These are phyloP conservation scores for Oemleria cerasiformis DNA, from an alignment of 306 rosid species.

Conservation along the genomic window DNA sequence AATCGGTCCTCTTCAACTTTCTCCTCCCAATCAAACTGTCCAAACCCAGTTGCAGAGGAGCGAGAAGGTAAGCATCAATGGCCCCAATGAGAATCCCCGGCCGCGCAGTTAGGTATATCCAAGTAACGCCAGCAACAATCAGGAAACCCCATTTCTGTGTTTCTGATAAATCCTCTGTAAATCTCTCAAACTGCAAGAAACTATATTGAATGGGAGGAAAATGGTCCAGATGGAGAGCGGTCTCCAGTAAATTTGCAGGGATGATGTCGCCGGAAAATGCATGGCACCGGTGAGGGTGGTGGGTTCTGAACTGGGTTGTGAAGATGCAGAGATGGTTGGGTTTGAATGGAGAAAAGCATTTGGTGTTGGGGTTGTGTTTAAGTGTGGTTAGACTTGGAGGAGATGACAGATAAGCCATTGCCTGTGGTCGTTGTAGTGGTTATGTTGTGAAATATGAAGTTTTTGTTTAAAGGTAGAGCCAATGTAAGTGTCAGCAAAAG, in stretches of 20 bases:
- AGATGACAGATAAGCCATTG: constrained; percentile 63
- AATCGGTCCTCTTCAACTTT: constrained; percentile 60
- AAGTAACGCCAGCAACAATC: constrained; percentile 53
- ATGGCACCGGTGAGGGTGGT: constrained; percentile 35
- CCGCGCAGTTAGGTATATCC: constrained; percentile 86
- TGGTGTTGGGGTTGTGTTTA: constrained; percentile 34
- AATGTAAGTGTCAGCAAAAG: constrained; percentile 25
- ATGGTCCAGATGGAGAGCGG: constrained; percentile 45
- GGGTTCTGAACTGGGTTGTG: constrained; percentile 36
- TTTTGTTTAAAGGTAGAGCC: constrained; percentile 13
- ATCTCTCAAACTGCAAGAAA: constrained; percentile 40
- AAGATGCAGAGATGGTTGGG: constrained; percentile 36
- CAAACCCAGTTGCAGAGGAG: constrained; percentile 78
- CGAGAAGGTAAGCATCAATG: constrained; percentile 84
- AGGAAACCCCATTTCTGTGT: constrained; percentile 62
- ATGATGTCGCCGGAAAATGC: constrained; percentile 44
- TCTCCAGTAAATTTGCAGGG: constrained; percentile 38
- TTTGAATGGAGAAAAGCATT: constrained; percentile 38
- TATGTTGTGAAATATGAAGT: not conserved
- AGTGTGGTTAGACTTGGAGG: constrained; percentile 51
- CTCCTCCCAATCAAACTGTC: constrained; percentile 69
- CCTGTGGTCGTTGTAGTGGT: constrained; percentile 4
- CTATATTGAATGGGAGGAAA: constrained; percentile 57
- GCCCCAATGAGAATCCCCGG: constrained; percentile 93
- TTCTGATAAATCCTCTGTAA: constrained; percentile 50